Base-by-base conservation (phyloP, 202 grass and related monocot genomes). In the Digitaria exilis region DNA sequence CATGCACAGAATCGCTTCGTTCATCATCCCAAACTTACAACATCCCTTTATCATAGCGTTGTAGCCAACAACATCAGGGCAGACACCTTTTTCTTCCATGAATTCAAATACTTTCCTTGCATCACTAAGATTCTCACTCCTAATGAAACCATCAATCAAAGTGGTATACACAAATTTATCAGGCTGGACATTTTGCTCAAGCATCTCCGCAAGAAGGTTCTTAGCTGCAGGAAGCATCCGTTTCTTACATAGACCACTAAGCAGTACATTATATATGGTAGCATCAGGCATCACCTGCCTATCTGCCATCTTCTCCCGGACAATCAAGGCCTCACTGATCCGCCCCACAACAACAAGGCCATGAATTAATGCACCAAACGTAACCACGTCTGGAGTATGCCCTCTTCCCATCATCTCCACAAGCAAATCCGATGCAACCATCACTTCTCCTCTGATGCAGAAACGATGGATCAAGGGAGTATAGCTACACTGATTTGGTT, bases 1-100 rank as follows among this genome's bases (percentile, higher is more conserved):
- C 79, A 92, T 75, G 77, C 72, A 92, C 31, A 73, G 55, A 87
- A 89, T 62, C 58, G 89, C 91, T 50, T 94, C 91, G 61, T 83
- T 77, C 89, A 94, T 89, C 80, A 85, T 87, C 57, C 94, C 89
- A 79, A 80, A 92, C 87, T 88, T 85, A 70, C 91, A 92, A 74
- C 92, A 90, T 64, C 94, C 94, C 82, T 97, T 97, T 64, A 97
- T 92, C 84, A 97, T 90, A 50, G 89, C 51, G 91, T 94, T 97
- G 73, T 92, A 92, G 57, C 64, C 69, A 81, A 94, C 83, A 84
- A 90, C 34, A 28, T 91, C 87, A 75, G 65, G 85, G 26, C 13
- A 22, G 66, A 90, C 65, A 39, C 81, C 88, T 68, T 94, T 90
- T 28, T 84, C 32, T 46, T 85, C 83, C 89, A 94, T 92, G 75